Evolutionary conservation across 176 grass and related monocot species (phyloP).

Genomic region (Hyparrhenia diplandra): DNA sequence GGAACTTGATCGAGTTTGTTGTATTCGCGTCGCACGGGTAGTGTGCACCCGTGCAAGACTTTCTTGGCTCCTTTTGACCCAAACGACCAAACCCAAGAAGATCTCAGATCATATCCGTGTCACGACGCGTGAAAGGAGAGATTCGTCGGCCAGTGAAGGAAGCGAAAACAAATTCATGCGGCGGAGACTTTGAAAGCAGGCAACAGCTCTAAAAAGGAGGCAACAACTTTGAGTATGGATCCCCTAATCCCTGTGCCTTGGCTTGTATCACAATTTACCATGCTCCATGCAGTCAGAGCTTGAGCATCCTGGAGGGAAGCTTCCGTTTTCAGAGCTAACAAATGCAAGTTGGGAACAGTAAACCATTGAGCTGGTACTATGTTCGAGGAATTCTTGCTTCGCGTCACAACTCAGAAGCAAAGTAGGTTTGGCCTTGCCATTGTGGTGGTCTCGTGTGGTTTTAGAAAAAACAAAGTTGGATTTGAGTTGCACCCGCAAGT

Average conservation of each 20-base stretch:
- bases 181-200: slow-evolving; percentile 29
- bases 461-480: background rate
- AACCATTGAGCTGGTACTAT: background rate
- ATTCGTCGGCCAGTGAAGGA: background rate
- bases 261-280: background rate
- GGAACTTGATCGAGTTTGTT: background rate
- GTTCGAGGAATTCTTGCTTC: background rate
- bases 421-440: background rate
- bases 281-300: background rate
- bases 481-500: background rate
- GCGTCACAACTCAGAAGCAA: background rate
- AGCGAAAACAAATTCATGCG: background rate
- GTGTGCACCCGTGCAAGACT: background rate
- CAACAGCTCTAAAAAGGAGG: background rate
- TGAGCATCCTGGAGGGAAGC: background rate
- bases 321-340: background rate
- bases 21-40: background rate
- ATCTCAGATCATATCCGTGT: no score
- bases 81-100: background rate
- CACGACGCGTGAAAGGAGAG: background rate
- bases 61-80: background rate
- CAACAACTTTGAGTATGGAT: slow-evolving; percentile 38
- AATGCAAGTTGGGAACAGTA: background rate
- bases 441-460: background rate
- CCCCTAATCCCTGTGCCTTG: background rate